These are phyloP conservation scores for Saccharomycopsis selenospora DNA, from an alignment of 805 yeast species.

Conservation along the genomic window DNA sequence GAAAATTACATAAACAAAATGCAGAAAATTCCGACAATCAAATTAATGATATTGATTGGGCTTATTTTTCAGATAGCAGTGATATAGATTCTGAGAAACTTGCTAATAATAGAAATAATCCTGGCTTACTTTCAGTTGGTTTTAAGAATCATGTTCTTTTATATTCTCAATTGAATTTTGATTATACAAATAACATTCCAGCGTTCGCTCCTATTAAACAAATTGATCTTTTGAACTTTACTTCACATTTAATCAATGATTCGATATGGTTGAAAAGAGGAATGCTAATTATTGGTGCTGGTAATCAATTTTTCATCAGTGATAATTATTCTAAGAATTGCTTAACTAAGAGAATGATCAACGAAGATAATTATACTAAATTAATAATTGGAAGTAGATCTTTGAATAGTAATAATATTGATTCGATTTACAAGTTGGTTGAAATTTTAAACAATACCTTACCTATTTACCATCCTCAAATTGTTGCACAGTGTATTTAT, in stretches of 20 bases:
- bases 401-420: slow-evolving; percentile 18
- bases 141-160: slow-evolving; percentile 55
- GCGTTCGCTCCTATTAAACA: slow-evolving; percentile 70
- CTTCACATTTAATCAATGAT: slow-evolving; percentile 81
- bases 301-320: slow-evolving; percentile 81
- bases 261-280: slow-evolving; percentile 82
- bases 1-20: background rate
- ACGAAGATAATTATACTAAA: slow-evolving; percentile 37
- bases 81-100: background rate
- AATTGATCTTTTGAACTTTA: slow-evolving; percentile 61
- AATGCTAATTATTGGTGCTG: slow-evolving; percentile 73
- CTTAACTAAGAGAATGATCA: slow-evolving; percentile 41
- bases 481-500: slow-evolving; percentile 66
- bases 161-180: slow-evolving; percentile 79
- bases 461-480: slow-evolving; percentile 88
- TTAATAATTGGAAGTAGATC: slow-evolving; percentile 50
- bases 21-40: slow-evolving; percentile 33
- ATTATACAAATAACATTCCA: slow-evolving; percentile 75
- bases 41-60: slow-evolving; percentile 83
- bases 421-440: slow-evolving; percentile 55
- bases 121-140: slow-evolving; percentile 75
- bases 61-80: slow-evolving; percentile 33
- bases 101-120: slow-evolving; percentile 42
- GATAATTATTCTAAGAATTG: slow-evolving; percentile 40
- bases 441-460: slow-evolving; percentile 80